A percentile compares a stretch with the other conserved stretches of the same genome.
Conservation (phyloP, 495 filamentous ascomycete genomes). For the Penicillium parvum region DNA sequence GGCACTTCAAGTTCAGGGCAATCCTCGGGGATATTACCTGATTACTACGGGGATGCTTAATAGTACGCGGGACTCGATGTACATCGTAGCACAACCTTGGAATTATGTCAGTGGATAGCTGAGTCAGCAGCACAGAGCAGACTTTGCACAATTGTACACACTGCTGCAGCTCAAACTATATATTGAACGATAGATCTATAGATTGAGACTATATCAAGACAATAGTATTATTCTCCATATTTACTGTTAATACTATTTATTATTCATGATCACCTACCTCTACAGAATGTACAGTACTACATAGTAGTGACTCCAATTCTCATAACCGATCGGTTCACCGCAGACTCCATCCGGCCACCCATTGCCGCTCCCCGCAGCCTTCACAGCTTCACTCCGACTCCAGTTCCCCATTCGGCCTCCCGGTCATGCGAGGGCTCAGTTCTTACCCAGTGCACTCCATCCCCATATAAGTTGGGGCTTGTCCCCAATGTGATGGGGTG, state of each 20-base stretch:
- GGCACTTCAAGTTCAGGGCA: too few species aligned
- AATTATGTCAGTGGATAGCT: background rate
- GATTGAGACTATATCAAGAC: too few species aligned
- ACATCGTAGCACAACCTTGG: too few species aligned
- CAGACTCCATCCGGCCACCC: constrained; percentile 36
- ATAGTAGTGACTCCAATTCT: background rate
- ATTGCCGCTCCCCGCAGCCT: constrained; percentile 26
- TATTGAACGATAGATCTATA: background rate
- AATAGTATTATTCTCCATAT: too few species aligned
- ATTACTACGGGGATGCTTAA: too few species aligned
- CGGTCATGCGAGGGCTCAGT: constrained; percentile 22
- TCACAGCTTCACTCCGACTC: constrained; percentile 31
- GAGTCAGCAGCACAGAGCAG: constrained; percentile 3
- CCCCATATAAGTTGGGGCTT: constrained; percentile 11
- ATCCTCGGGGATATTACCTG: too few species aligned
- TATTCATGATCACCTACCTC: too few species aligned
- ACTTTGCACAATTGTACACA: background rate
- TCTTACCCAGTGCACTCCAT: constrained; percentile 14
- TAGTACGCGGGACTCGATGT: too few species aligned
- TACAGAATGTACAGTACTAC: background rate
- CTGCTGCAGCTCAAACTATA: background rate
- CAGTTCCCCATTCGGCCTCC: constrained; percentile 10
- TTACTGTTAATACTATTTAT: too few species aligned
- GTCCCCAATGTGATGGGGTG: background rate
- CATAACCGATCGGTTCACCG: constrained; percentile 34